Evolutionary conservation across 176 grass and related monocot species (phyloP).

Genomic region (Pontederia paniculata): DNA sequence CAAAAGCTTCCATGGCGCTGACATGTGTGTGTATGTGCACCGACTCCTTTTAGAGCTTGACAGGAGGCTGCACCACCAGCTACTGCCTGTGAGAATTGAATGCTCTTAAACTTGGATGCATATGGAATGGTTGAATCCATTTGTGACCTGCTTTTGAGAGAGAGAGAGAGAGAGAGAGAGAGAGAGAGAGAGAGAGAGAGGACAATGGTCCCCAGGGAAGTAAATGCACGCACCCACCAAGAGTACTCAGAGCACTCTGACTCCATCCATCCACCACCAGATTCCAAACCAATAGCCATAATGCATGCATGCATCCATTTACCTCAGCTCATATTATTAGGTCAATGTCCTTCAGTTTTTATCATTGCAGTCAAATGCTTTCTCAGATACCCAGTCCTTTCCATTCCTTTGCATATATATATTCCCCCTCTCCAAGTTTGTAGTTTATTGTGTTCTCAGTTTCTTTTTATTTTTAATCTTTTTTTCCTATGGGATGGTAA

Average conservation of each 20-base stretch:
- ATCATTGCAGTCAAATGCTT: not conserved
- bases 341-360: not conserved
- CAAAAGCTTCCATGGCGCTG: too few species aligned
- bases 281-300: not conserved
- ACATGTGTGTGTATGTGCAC: too few species aligned
- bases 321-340: not conserved
- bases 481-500: too few species aligned
- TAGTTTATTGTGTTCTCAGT: too few species aligned
- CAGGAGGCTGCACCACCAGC: not conserved
- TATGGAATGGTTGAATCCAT: not conserved
- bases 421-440: too few species aligned
- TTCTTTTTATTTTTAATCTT: too few species aligned
- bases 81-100: slow-evolving; percentile 4
- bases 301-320: not conserved
- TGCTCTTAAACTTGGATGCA: slow-evolving; percentile 9
- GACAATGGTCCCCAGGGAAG: not conserved
- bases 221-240: not conserved
- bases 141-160: not conserved
- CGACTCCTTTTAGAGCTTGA: too few species aligned
- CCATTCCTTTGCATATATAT: too few species aligned
- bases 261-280: not conserved
- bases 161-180: not conserved
- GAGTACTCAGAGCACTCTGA: not conserved
- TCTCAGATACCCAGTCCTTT: not conserved
- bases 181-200: too few species aligned